Evolutionary conservation across 495 filamentous ascomycete species (phyloP).

Genomic region (Ascobolus immersus): DNA sequence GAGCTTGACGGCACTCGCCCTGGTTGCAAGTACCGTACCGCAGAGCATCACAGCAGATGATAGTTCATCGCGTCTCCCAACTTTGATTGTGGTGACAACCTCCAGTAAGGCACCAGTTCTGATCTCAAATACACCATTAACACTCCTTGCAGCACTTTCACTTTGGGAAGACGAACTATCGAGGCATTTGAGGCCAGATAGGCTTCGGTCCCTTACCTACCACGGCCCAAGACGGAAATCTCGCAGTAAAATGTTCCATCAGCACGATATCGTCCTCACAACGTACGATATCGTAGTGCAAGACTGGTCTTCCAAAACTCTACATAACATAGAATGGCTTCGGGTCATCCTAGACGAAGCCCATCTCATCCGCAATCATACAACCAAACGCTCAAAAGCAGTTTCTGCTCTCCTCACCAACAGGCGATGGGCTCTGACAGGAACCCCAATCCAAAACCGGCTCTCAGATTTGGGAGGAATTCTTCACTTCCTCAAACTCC

Average conservation of each 20-base stretch:
- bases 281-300: conserved; percentile 89
- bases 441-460: conserved; percentile 93
- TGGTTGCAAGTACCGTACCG: no score
- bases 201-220: conserved; percentile 18
- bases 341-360: conserved; percentile 89
- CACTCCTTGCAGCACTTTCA: no score
- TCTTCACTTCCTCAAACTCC: conserved; percentile 78
- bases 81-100: no score
- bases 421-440: conserved; percentile 87
- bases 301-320: conserved; percentile 7
- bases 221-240: conserved; percentile 73
- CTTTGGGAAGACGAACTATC: no score
- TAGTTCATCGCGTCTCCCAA: no score
- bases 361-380: conserved; percentile 93
- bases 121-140: no score
- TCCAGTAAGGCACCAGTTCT: no score
- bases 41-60: no score
- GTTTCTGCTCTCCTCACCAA: conserved; percentile 54
- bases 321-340: conserved; percentile 58
- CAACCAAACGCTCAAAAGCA: conserved; percentile 78
- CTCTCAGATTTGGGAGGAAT: conserved; percentile 88
- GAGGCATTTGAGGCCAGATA: conserved; percentile 1
- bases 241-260: conserved; percentile 39
- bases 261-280: conserved; percentile 89
- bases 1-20: no score